Evolutionary conservation across 2,329 filamentous ascomycete genomes (phyloP).

Genomic region (Aureobasidium leucospermi): DNA sequence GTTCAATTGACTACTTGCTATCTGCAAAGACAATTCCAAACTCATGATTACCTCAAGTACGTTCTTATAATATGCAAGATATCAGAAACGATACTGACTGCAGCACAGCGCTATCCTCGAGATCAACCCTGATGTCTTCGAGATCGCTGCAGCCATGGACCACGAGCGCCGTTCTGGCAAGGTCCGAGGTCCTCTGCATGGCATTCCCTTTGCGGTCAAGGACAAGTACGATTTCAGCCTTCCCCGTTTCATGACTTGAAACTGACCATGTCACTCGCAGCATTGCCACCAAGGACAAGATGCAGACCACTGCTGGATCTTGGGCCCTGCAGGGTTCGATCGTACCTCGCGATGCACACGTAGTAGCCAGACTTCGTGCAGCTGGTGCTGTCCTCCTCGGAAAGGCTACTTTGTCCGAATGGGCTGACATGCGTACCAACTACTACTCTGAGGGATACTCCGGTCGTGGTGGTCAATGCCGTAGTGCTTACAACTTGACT

Average conservation of each 20-base stretch:
- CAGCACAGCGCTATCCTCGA: slow-evolving; percentile 47
- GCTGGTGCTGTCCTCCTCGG: slow-evolving; percentile 64
- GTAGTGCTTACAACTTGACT: slow-evolving; percentile 62
- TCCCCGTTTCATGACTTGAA: not conserved
- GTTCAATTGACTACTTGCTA: slow-evolving; percentile 57
- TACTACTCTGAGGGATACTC: slow-evolving; percentile 64
- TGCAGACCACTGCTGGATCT: slow-evolving; percentile 68
- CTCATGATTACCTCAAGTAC: slow-evolving; percentile 57
- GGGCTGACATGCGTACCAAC: slow-evolving; percentile 64
- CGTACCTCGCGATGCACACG: slow-evolving; percentile 60
- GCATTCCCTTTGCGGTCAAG: slow-evolving; percentile 69
- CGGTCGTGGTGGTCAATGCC: slow-evolving; percentile 54
- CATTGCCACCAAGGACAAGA: slow-evolving; percentile 58
- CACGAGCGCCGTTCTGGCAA: slow-evolving; percentile 49
- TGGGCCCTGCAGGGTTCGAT: slow-evolving; percentile 59
- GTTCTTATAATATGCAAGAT: slow-evolving; percentile 16
- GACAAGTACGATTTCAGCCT: slow-evolving; percentile 43
- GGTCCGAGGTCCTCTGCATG: slow-evolving; percentile 61
- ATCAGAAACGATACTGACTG: not conserved
- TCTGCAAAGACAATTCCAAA: slow-evolving; percentile 53
- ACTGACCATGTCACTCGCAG: not conserved
- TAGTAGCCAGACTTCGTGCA: slow-evolving; percentile 54
- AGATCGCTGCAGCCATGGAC: slow-evolving; percentile 56
- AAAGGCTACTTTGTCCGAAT: slow-evolving; percentile 64
- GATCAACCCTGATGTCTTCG: slow-evolving; percentile 58